A percentile compares a stretch with the other conserved stretches of the same genome.
phyloP scores from a whole-genome alignment of 2,329 filamentous ascomycete genomes.

The Drechslera avenae region DNA sequence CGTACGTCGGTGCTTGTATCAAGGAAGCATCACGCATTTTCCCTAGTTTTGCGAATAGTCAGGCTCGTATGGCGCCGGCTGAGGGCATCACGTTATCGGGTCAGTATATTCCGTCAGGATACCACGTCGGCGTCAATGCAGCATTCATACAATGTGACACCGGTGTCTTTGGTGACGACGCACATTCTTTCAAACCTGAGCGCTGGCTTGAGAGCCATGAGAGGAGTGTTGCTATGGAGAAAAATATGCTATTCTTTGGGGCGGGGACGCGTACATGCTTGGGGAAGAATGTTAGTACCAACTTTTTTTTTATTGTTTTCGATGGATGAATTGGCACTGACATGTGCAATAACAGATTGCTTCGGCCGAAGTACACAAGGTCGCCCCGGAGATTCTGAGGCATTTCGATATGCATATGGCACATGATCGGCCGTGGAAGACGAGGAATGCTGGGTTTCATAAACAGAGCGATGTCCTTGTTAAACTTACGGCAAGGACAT shows the following conservation, averaged over 20 bases:
- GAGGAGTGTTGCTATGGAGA: constrained; percentile 24
- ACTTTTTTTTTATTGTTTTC: background rate
- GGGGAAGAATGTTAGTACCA: constrained; percentile 24
- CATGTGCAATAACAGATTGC: constrained; percentile 14
- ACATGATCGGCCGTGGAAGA: constrained; percentile 22
- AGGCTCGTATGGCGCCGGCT: constrained; percentile 33
- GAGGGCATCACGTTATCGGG: constrained; percentile 22
- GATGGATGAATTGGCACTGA: background rate
- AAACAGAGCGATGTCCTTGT: constrained; percentile 23
- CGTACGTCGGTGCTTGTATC: constrained; percentile 42
- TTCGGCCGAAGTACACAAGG: constrained; percentile 17
- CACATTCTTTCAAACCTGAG: constrained; percentile 54
- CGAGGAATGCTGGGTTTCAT: constrained; percentile 20
- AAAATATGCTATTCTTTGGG: constrained; percentile 14
- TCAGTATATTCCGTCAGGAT: constrained; percentile 43
- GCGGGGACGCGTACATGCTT: constrained; percentile 29
- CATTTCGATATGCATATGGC: constrained; percentile 20
- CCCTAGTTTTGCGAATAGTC: constrained; percentile 26
- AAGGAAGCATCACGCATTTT: constrained; percentile 30
- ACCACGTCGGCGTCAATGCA: constrained; percentile 44
- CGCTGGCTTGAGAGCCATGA: constrained; percentile 51
- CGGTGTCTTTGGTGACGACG: constrained; percentile 53
- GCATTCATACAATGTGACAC: constrained; percentile 48
- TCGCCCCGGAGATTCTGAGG: constrained; percentile 21
- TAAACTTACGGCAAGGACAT: background rate